These are phyloP conservation scores for Fusarium chuoi DNA, from an alignment of 2,329 filamentous ascomycete species.

Conservation along the genomic window DNA sequence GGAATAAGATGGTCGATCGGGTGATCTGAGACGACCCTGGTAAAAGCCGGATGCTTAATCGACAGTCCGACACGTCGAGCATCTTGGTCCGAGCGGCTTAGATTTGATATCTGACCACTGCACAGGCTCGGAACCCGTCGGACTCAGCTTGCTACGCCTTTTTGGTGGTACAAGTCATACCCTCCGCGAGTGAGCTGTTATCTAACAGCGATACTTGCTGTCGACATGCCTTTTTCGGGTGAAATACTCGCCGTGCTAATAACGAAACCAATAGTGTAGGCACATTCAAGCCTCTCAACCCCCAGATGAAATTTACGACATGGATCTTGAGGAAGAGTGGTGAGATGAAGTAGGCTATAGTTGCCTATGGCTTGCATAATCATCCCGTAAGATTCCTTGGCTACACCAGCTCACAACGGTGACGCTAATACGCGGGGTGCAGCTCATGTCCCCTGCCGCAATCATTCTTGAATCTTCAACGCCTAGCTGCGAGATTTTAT, in stretches of 20 bases:
- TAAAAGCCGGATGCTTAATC: slow-evolving; percentile 69
- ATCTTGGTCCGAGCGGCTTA: slow-evolving; percentile 62
- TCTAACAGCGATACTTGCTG: not conserved
- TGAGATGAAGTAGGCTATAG: not conserved
- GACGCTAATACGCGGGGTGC: slow-evolving; percentile 19
- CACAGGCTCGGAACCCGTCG: slow-evolving; percentile 59
- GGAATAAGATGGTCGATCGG: slow-evolving; percentile 67
- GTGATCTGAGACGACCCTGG: slow-evolving; percentile 64
- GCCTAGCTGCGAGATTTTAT: slow-evolving; percentile 71
- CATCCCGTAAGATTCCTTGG: slow-evolving; percentile 37
- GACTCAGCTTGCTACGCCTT: slow-evolving; percentile 56
- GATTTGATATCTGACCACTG: slow-evolving; percentile 67
- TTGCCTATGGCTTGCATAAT: slow-evolving; percentile 45
- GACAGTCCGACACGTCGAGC: slow-evolving; percentile 55
- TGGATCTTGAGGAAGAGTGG: not conserved
- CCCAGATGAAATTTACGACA: not conserved
- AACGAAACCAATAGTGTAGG: not conserved
- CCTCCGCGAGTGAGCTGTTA: not conserved
- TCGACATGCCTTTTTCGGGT: not conserved
- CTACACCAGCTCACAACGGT: not conserved
- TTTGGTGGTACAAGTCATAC: slow-evolving; percentile 54
- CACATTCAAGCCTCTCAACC: not conserved
- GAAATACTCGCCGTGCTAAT: fast-evolving
- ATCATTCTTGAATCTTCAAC: slow-evolving; percentile 68
- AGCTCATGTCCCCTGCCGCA: slow-evolving; percentile 58